Evolutionary conservation across 2,329 filamentous ascomycete species (phyloP).

Genomic region (Cordyceps cicadae): DNA sequence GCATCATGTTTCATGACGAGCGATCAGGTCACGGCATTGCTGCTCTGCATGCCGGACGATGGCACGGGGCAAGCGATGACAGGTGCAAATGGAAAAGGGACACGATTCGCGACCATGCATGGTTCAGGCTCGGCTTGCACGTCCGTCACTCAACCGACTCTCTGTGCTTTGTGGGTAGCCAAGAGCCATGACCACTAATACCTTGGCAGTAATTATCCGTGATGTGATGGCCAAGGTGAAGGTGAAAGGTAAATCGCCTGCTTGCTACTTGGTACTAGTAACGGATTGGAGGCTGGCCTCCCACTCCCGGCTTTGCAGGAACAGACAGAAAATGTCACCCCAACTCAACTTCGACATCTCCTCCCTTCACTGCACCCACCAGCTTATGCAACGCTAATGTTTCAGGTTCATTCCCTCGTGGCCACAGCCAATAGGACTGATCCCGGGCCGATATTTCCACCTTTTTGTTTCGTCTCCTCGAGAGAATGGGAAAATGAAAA

Average conservation of each 20-base stretch:
- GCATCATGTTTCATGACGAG: neutral
- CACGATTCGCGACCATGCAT: neutral
- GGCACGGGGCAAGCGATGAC: neutral
- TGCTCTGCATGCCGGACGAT: neutral
- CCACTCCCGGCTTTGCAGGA: too few species aligned
- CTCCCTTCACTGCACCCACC: neutral
- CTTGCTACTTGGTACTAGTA: too few species aligned
- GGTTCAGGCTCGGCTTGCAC: neutral
- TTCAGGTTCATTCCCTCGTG: conserved; percentile 11
- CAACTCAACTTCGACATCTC: neutral
- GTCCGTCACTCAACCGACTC: neutral
- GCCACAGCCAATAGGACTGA: conserved; percentile 7
- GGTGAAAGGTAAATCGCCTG: neutral
- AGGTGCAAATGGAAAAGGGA: neutral
- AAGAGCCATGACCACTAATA: neutral
- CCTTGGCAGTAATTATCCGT: neutral
- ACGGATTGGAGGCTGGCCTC: neutral
- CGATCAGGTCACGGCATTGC: neutral
- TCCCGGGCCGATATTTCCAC: conserved; percentile 5
- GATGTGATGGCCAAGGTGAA: neutral
- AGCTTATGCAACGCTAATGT: conserved; percentile 12
- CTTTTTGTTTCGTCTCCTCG: conserved; percentile 8
- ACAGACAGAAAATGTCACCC: too few species aligned
- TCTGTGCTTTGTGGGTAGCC: neutral
- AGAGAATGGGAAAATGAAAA: too few species aligned